phyloP scores from a whole-genome alignment of 2,329 filamentous ascomycete genomes.

The Myriosclerotinia scirpicola region DNA sequence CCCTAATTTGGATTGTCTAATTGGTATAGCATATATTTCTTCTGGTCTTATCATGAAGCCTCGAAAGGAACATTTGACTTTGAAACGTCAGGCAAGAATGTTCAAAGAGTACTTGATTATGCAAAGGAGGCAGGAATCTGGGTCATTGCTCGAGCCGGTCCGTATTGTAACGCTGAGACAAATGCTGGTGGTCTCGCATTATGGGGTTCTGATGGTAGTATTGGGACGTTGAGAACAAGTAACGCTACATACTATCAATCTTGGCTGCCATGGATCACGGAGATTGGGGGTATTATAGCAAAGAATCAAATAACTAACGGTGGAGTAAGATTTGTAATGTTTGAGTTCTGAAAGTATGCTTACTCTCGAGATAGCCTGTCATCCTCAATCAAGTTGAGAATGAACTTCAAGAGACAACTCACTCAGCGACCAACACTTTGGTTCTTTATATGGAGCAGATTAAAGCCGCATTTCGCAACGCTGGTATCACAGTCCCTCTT shows the following conservation, averaged over 20 bases:
- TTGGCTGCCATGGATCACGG: constrained; percentile 50
- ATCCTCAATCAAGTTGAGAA: constrained; percentile 56
- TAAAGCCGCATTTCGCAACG: constrained; percentile 47
- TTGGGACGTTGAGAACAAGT: constrained; percentile 46
- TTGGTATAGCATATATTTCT: constrained; percentile 46
- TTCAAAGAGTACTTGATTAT: constrained; percentile 51
- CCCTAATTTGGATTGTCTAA: constrained; percentile 21
- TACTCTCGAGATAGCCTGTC: constrained; percentile 43
- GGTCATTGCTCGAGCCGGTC: constrained; percentile 52
- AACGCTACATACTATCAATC: constrained; percentile 47
- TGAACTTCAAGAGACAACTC: constrained; percentile 49
- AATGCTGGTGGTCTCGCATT: constrained; percentile 49
- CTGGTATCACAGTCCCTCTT: constrained; percentile 51
- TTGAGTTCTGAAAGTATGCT: constrained; percentile 46
- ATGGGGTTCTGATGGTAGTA: constrained; percentile 49
- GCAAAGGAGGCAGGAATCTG: constrained; percentile 54
- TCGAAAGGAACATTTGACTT: constrained; percentile 51
- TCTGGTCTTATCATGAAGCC: constrained; percentile 51
- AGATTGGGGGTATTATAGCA: constrained; percentile 50
- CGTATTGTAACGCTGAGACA: constrained; percentile 54
- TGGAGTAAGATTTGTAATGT: constrained; percentile 39
- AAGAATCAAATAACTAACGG: constrained; percentile 52
- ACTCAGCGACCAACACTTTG: constrained; percentile 47
- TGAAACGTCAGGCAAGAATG: constrained; percentile 50
- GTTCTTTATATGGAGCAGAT: constrained; percentile 55